Evolutionary conservation across 2,329 filamentous ascomycete genomes (phyloP).

Genomic region (Blastomyces gilchristii): DNA sequence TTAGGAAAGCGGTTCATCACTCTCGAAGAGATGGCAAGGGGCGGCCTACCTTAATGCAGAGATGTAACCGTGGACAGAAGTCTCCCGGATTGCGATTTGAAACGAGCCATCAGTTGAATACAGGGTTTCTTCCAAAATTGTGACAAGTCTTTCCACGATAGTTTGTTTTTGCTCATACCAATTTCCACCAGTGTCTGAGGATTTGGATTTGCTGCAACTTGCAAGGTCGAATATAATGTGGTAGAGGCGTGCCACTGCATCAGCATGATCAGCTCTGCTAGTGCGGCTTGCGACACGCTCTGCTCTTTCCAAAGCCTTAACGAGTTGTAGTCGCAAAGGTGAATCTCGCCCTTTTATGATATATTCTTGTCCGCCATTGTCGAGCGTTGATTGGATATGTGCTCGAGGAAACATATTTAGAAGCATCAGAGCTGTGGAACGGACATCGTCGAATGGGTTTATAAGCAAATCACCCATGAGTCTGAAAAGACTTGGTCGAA

Average conservation of each 20-base stretch:
- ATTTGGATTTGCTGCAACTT: conserved; percentile 25
- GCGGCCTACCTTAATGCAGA: conserved; percentile 50
- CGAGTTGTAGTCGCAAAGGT: conserved; percentile 20
- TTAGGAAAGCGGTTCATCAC: conserved; percentile 7
- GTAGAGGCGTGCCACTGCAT: conserved; percentile 72
- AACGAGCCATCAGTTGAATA: conserved; percentile 54
- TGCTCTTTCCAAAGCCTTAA: conserved; percentile 26
- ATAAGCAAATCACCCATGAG: conserved; percentile 68
- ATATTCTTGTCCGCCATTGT: conserved; percentile 18
- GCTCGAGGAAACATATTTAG: conserved; percentile 32
- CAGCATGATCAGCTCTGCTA: conserved; percentile 80
- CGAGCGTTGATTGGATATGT: conserved; percentile 14
- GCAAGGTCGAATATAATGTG: conserved; percentile 57
- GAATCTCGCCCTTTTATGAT: neutral
- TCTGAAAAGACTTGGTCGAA: conserved; percentile 33
- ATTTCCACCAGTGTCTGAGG: conserved; percentile 5
- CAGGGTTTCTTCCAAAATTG: conserved; percentile 55
- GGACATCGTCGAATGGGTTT: conserved; percentile 88
- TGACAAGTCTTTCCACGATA: conserved; percentile 50
- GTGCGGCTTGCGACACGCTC: conserved; percentile 44
- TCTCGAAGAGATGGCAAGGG: neutral
- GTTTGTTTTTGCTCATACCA: conserved; percentile 33
- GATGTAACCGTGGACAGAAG: conserved; percentile 60
- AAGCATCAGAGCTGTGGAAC: conserved; percentile 44
- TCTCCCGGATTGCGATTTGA: conserved; percentile 53